Conservation (phyloP, 1,284 basidiomycete genomes). For the Vanrija pseudolonga region DNA sequence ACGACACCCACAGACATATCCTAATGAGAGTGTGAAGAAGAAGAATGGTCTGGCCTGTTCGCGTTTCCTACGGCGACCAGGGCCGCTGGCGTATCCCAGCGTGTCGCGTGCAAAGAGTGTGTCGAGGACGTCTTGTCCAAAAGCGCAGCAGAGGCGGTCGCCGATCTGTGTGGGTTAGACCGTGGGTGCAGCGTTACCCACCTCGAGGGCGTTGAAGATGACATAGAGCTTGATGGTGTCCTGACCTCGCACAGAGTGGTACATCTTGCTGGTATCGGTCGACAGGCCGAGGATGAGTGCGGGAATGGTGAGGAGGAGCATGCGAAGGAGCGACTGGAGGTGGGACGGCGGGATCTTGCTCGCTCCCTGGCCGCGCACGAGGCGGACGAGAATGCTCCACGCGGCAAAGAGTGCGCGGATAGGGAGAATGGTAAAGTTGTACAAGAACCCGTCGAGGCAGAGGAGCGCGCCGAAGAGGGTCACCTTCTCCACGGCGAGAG, state of each 20-base stretch:
- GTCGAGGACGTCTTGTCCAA: slow-evolving; percentile 96
- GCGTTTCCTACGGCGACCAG: slow-evolving; percentile 39
- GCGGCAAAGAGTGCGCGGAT: slow-evolving; percentile 75
- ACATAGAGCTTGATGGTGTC: slow-evolving; percentile 99
- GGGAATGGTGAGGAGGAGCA: slow-evolving; percentile 70
- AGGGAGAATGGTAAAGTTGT: slow-evolving; percentile 96
- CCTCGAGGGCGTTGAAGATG: slow-evolving; percentile 89
- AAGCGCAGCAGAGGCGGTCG: slow-evolving; percentile 89
- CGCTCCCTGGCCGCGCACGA: slow-evolving; percentile 9
- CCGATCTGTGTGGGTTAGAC: slow-evolving; percentile 63
- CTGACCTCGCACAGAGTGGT: slow-evolving; percentile 97
- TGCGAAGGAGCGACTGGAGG: slow-evolving; percentile 61
- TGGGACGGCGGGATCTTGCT: slow-evolving; percentile 38
- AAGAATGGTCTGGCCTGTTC: slow-evolving; percentile 63
- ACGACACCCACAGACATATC: slow-evolving; percentile 69
- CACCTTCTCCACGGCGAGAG: slow-evolving; percentile 91
- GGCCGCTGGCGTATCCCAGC: slow-evolving; percentile 53
- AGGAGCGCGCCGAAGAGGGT: slow-evolving; percentile 89
- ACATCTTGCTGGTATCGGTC: slow-evolving; percentile 97
- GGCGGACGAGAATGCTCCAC: slow-evolving; percentile 54
- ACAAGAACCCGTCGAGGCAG: slow-evolving; percentile 95
- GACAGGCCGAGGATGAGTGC: slow-evolving; percentile 72
- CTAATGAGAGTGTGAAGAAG: slow-evolving; percentile 77
- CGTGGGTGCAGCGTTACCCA: slow-evolving; percentile 51
- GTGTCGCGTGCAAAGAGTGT: slow-evolving; percentile 93